Percentiles rank a stretch among this genome's conserved stretches.
Evolutionary conservation across 768 basidiomycete species (phyloP).

Genomic region (Boletellus ananas): DNA sequence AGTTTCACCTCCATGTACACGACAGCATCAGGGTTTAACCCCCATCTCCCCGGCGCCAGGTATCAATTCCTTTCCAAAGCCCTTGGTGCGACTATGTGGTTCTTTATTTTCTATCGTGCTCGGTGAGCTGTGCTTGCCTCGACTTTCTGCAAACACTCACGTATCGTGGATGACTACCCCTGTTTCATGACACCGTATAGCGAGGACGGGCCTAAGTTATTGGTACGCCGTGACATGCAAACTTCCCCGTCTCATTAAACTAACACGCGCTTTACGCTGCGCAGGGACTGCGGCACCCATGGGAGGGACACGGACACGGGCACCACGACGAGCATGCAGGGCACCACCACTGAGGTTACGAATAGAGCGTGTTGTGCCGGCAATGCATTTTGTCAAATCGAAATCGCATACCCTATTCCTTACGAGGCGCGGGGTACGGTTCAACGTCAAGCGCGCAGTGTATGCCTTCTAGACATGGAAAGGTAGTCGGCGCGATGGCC

Average conservation of each 20-base stretch:
- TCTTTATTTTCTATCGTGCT: constrained; percentile 96
- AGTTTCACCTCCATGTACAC: neutral
- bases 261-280: neutral
- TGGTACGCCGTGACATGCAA: constrained; percentile 42
- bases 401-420: neutral
- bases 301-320: constrained; percentile 58
- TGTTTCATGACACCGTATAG: constrained; percentile 32
- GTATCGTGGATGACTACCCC: neutral
- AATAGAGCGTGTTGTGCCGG: constrained; percentile 11
- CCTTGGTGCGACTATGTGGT: constrained; percentile 95
- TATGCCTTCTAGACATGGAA: neutral
- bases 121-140: constrained; percentile 51
- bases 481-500: neutral
- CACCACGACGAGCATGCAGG: constrained; percentile 35
- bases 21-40: constrained; percentile 76
- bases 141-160: neutral
- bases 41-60: constrained; percentile 75
- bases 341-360: constrained; percentile 38
- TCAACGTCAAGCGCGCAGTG: neutral
- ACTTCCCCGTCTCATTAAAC: neutral
- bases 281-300: constrained; percentile 59
- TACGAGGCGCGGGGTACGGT: neutral
- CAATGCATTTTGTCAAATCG: neutral
- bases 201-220: constrained; percentile 70
- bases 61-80: constrained; percentile 80